Evolutionary conservation across 108 stramenopile genomes (phyloP), one percentile per base, ranked within the genome.

Genomic region (Conticribra weissflogii): DNA sequence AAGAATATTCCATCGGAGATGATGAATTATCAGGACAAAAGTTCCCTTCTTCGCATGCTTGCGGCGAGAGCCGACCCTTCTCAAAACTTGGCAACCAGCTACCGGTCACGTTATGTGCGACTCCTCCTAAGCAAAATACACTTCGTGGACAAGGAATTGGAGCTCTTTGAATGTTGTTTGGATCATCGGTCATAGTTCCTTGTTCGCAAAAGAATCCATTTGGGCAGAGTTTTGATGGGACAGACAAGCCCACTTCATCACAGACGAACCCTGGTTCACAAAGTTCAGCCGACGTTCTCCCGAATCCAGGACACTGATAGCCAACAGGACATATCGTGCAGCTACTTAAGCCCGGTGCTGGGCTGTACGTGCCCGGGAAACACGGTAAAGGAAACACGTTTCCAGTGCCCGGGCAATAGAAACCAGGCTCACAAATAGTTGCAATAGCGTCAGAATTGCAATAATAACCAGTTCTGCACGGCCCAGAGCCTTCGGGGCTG

Each of bases 231-330:
- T 88, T 60, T n/a, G 74, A 65, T 19, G 95, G 91, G 14, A 75
- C 63, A 7, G 88, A 81, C 21, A 94, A 50, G 0, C 91, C 95
- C 59, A 71, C 64, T 28, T 76, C 49, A 28, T 71, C 75, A 67
- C 95, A 96, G 22, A 96, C 91, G 54, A 86, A 96, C 44, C 95
- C 95, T 24, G 88, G 85, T 25, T 86, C 77, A 56, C 95, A 96
- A 22, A 49, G 70, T 58, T 82, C 84, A 14, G 92, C 91, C 49
- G 45, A 58, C 16, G 34, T 46, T 36, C 73, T 55, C 4, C 74
- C 85, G 73, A 79, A 91, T 15, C 85, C 86, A 18, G 89, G 91
- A 54, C 95, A 96, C 23, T 93, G 83, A n/a, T 83, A 74, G 15
- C 93, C 95, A 4, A 79, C 54, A 19, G 82, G 77, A 62, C 95